phyloP scores from a whole-genome alignment of 352 stramenopile genomes.

The Phytopythium montanum region DNA sequence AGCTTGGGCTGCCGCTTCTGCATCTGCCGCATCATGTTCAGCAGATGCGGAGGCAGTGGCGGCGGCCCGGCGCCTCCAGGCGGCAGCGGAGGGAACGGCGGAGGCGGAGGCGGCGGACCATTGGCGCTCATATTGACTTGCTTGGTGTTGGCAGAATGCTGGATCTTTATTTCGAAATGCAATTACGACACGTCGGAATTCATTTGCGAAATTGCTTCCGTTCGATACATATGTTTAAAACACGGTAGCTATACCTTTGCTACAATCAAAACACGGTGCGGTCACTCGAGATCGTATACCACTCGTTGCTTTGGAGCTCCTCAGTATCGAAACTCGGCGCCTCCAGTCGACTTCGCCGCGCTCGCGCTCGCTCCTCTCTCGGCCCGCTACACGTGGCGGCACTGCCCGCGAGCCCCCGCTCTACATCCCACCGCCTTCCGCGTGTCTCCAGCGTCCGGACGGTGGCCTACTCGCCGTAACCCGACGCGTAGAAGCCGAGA shows the following conservation, averaged over 20 bases:
- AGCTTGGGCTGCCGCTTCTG: constrained; percentile 36
- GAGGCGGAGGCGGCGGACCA: constrained; percentile 7
- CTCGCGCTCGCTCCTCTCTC: not conserved
- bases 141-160: not conserved
- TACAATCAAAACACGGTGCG: no score
- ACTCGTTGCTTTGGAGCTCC: not conserved
- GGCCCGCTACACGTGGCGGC: not conserved
- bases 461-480: not conserved
- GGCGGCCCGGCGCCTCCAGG: not conserved
- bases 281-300: no score
- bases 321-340: not conserved
- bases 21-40: constrained; percentile 56
- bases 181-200: no score
- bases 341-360: not conserved
- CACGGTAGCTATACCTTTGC: no score
- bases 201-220: no score
- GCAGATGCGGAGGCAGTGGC: constrained; percentile 24
- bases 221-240: no score
- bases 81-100: constrained; percentile 12
- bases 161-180: no score
- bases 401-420: not conserved
- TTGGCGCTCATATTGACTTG: not conserved
- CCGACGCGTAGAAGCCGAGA: not conserved
- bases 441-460: not conserved
- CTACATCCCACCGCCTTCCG: not conserved